A percentile compares a stretch with the other conserved stretches of the same genome.
These are phyloP conservation scores for Entomortierella chlamydospora DNA, from an alignment of 192 early-diverging fungal genomes.

Conservation along the genomic window DNA sequence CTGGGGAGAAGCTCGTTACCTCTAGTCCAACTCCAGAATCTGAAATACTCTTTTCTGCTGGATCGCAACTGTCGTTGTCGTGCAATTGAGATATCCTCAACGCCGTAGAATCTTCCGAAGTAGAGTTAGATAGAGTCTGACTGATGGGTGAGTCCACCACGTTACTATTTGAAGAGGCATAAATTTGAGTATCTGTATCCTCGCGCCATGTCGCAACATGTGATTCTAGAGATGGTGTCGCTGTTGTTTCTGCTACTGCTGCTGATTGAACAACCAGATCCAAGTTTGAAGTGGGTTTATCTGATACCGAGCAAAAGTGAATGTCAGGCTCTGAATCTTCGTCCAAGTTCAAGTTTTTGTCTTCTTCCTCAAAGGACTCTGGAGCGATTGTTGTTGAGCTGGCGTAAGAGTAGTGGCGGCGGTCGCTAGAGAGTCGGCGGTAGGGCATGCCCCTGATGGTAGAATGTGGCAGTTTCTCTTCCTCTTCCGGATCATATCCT, in stretches of 20 bases:
- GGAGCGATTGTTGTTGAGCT: conserved; percentile 18
- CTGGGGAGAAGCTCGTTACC: neutral
- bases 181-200: too few relatives aligned
- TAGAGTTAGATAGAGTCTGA: neutral
- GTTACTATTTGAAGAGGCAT: neutral
- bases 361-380: conserved; percentile 3
- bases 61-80: neutral
- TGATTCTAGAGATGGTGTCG: neutral
- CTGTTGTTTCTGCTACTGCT: neutral
- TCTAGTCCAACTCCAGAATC: conserved; percentile 30
- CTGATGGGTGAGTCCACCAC: neutral
- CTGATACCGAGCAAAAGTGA: neutral
- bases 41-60: conserved; percentile 1
- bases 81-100: neutral
- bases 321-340: neutral
- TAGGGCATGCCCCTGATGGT: neutral
- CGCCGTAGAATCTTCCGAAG: neutral
- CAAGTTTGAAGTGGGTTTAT: neutral
- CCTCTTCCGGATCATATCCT: neutral
- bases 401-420: conserved; percentile 19
- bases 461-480: neutral
- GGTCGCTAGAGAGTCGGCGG: conserved; percentile 9
- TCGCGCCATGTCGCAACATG: neutral
- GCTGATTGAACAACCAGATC: neutral
- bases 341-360: neutral